A percentile compares a stretch with the other conserved stretches of the same genome.
Conservation (phyloP, 202 grass and related monocot species). For the Zoysia matrella region DNA sequence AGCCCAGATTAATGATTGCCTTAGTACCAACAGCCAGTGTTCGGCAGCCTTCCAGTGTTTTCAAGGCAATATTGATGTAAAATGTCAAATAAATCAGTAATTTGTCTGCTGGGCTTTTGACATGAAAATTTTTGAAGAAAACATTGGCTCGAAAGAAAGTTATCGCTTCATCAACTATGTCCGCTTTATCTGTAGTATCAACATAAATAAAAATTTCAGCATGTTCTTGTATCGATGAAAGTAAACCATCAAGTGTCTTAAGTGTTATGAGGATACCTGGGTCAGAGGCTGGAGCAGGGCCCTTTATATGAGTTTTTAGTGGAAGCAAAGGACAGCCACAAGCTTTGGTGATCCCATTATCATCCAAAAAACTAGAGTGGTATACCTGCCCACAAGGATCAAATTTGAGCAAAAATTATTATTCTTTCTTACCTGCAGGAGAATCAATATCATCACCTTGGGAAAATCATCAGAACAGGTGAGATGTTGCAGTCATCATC, state of each 20-base stretch:
- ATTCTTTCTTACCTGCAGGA: background rate
- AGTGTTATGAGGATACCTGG: slow-evolving; percentile 51
- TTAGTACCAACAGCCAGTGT: slow-evolving; percentile 97
- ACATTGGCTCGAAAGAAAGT: slow-evolving; percentile 99
- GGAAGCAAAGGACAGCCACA: slow-evolving; percentile 93
- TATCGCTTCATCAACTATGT: slow-evolving; percentile 97
- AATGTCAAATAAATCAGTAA: slow-evolving; percentile 91
- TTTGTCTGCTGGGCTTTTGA: slow-evolving; percentile 88
- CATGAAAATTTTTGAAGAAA: slow-evolving; percentile 93
- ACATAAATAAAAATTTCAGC: slow-evolving; percentile 29
- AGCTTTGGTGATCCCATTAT: slow-evolving; percentile 69
- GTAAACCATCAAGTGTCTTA: slow-evolving; percentile 23
- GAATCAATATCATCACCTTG: background rate
- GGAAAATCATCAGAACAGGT: background rate
- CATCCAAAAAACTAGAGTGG: slow-evolving; percentile 87
- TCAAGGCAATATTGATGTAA: slow-evolving; percentile 97
- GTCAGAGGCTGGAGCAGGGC: slow-evolving; percentile 82
- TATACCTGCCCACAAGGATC: slow-evolving; percentile 61
- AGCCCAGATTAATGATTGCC: slow-evolving; percentile 92
- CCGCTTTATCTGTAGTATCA: slow-evolving; percentile 74
- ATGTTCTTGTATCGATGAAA: slow-evolving; percentile 12
- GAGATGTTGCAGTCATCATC: background rate
- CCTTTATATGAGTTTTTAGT: slow-evolving; percentile 89
- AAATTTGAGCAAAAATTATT: background rate
- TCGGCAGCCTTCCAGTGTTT: slow-evolving; percentile 90